Conservation (phyloP, 108 stramenopile genomes). For the Nitzschia sp. region DNA sequence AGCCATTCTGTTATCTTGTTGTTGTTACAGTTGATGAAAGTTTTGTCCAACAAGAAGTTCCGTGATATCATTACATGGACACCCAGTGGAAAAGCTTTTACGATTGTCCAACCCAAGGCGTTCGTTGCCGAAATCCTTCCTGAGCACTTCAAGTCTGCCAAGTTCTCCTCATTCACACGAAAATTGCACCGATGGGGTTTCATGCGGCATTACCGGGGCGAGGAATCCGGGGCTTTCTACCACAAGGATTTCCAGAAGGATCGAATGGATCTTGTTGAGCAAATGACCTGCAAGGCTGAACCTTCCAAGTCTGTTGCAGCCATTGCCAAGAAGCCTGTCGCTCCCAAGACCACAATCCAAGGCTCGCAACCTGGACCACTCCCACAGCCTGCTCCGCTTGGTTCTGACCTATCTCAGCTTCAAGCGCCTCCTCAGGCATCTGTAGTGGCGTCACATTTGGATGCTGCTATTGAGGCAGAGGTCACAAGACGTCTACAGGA, state of each 20-base stretch:
- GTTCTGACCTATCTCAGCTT: background rate
- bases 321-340: constrained; percentile 1
- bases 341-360: background rate
- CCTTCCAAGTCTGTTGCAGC: constrained; percentile 2
- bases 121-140: constrained; percentile 45
- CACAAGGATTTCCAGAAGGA: constrained; percentile 51
- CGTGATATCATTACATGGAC: constrained; percentile 52
- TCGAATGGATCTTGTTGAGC: constrained; percentile 33
- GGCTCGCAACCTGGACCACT: background rate
- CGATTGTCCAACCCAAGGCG: constrained; percentile 44
- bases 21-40: constrained; percentile 44
- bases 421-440: constrained; percentile 4
- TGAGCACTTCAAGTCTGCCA: constrained; percentile 46
- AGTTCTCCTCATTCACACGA: constrained; percentile 52
- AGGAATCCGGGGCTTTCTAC: constrained; percentile 50
- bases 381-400: background rate
- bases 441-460: constrained; percentile 12
- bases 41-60: constrained; percentile 37
- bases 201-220: constrained; percentile 36
- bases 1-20: background rate
- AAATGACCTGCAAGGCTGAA: constrained; percentile 40
- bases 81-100: constrained; percentile 53
- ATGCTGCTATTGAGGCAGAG: constrained; percentile 45
- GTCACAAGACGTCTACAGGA: constrained; percentile 39
- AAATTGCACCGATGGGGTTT: constrained; percentile 66